Base-by-base conservation (phyloP, 495 filamentous ascomycete species). In the Chaetomium tenue region DNA sequence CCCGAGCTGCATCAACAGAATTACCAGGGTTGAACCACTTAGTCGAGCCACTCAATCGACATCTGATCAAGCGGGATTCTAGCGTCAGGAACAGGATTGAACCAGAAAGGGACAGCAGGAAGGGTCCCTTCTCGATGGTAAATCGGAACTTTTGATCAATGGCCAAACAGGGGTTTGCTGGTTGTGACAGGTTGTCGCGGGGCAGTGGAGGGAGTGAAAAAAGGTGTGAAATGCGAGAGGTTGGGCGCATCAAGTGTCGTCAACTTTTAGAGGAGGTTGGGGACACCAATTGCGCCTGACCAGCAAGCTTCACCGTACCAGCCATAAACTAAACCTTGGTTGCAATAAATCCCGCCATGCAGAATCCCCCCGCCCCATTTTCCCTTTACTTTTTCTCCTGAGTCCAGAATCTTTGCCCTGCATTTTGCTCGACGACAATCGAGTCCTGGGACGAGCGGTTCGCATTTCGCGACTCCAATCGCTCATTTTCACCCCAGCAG, bases 191-290 rank as follows among this genome's bases (percentile, higher is more conserved):
- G 25, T 15, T 37, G 39, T 47, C 40, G 22, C 15, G 40, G 51
- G 60, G 26, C 26, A 20, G 25, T 8, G 20, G 28, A 37, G 53
- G 4, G 4, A n/a, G n/a, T n/a, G n/a, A 63, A 23, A 25, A 20
- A 9, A 22, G 44, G 30, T 40, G 39, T 5, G 9, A 47, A 74
- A 74, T 58, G 37, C 67, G 67, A 67, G 73, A 63, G 73, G 73
- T 70, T 75, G 73, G 73, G 68, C 60, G 63, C 56, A 28, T 30
- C 60, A 56, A 44, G 25, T 53, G n/a, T 44, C 61, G 53, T 53
- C 64, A 65, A 55, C 54, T 64, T 66, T 66, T 44, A 23, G 70
- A 66, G 72, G 72, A 68, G 72, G 72, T 70, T 74, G 72, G 72
- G 71, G 60, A 66, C 64, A 65, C 42, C 60, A 60, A 63, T 60